These are phyloP conservation scores for Flaveria bidentis DNA, from an alignment of 129 eudicot species.

Conservation along the genomic window DNA sequence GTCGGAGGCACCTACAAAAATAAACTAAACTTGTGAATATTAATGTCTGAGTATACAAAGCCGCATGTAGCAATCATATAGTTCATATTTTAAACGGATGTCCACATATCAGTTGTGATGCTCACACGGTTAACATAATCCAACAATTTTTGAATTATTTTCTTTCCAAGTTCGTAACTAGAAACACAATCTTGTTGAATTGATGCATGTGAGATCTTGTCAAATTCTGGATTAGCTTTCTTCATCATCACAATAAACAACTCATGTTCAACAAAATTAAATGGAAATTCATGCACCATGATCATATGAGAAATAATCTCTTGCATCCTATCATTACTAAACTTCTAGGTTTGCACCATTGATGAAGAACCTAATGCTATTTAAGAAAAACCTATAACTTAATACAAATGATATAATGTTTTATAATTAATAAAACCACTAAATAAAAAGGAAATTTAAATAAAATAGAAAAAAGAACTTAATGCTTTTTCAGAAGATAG, in stretches of 20 bases:
- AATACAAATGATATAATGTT: too few relatives aligned
- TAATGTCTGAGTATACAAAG: neutral
- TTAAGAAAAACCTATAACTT: too few relatives aligned
- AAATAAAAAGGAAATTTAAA: too few relatives aligned
- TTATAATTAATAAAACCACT: too few relatives aligned
- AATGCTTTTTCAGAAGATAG: too few relatives aligned
- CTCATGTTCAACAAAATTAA: neutral
- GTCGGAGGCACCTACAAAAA: conserved; percentile 1
- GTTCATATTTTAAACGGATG: neutral
- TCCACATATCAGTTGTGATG: conserved; percentile 16
- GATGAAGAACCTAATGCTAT: neutral
- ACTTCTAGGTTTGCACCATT: neutral
- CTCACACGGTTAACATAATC: neutral
- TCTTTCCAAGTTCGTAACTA: neutral
- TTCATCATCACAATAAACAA: neutral
- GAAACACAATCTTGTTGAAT: neutral
- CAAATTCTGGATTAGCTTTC: neutral
- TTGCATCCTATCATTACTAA: conserved; percentile 9
- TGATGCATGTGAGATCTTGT: neutral
- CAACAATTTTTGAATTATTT: neutral
- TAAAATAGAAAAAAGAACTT: too few relatives aligned
- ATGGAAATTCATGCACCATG: neutral
- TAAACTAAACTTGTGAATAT: neutral
- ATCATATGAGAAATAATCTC: neutral
- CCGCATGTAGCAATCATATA: conserved; percentile 1